Percentiles rank a stretch among this genome's conserved stretches.
Evolutionary conservation across 202 grass and related monocot genomes (phyloP).

Genomic region (Digitaria exilis): DNA sequence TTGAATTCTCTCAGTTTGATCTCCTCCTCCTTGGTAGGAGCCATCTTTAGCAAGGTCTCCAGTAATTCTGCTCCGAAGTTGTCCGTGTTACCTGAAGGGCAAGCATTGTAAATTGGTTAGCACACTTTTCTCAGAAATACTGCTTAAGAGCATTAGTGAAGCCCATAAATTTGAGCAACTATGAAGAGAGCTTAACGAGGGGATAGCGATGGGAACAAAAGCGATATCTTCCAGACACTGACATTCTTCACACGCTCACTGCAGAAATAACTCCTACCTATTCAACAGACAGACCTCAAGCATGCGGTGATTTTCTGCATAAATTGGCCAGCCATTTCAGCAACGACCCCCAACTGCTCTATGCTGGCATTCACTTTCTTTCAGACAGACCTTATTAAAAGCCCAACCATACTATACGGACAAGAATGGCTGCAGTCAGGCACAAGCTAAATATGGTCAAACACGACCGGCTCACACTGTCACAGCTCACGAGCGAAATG

Average conservation of each 20-base stretch:
- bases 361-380: slow-evolving; percentile 35
- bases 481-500: slow-evolving; percentile 15
- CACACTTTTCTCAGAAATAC: not conserved
- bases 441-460: slow-evolving; percentile 32
- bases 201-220: not conserved
- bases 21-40: slow-evolving; percentile 91
- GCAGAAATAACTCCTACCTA: slow-evolving; percentile 13
- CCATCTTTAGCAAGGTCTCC: slow-evolving; percentile 85
- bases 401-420: slow-evolving; percentile 34
- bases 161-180: slow-evolving; percentile 5
- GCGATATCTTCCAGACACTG: not conserved
- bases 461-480: not conserved
- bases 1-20: slow-evolving; percentile 72
- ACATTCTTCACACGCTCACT: slow-evolving; percentile 34
- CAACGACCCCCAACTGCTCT: not conserved
- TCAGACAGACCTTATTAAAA: slow-evolving; percentile 34
- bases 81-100: slow-evolving; percentile 56
- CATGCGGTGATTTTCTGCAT: slow-evolving; percentile 9
- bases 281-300: not conserved
- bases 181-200: not conserved
- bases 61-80: slow-evolving; percentile 71
- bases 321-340: slow-evolving; percentile 23
- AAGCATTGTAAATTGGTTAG: slow-evolving; percentile 24
- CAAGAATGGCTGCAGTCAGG: not conserved
- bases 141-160: slow-evolving; percentile 9